These are phyloP conservation scores for Acer negundo DNA, from an alignment of 345 rosid genomes.

Conservation along the genomic window DNA sequence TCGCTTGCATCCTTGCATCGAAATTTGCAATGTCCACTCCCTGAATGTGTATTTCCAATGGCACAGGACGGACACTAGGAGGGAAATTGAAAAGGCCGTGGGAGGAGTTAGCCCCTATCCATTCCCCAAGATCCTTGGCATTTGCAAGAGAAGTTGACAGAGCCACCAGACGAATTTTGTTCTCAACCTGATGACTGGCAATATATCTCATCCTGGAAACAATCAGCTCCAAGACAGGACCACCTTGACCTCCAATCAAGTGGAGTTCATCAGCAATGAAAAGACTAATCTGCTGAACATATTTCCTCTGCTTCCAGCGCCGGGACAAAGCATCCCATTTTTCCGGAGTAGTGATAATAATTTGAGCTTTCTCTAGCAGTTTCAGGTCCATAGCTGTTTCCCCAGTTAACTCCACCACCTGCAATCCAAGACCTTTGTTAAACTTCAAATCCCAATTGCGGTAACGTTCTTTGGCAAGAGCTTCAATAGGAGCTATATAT, in stretches of 20 bases:
- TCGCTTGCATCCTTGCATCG: constrained; percentile 96
- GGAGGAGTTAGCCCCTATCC: constrained; percentile 85
- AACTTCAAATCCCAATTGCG: constrained; percentile 88
- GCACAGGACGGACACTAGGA: constrained; percentile 93
- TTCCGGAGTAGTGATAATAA: constrained; percentile 87
- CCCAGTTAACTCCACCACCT: constrained; percentile 85
- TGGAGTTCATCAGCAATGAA: constrained; percentile 90
- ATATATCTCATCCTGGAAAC: constrained; percentile 95
- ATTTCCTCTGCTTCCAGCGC: constrained; percentile 89
- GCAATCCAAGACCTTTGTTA: constrained; percentile 77
- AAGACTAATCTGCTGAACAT: constrained; percentile 87
- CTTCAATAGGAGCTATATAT: constrained; percentile 89
- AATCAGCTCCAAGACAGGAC: constrained; percentile 86
- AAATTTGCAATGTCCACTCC: constrained; percentile 88
- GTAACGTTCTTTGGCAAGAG: constrained; percentile 78
- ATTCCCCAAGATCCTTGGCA: constrained; percentile 96
- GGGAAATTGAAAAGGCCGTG: constrained; percentile 93
- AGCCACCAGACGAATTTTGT: constrained; percentile 86
- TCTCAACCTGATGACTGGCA: constrained; percentile 66
- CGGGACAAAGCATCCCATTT: constrained; percentile 99
- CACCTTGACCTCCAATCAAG: constrained; percentile 92
- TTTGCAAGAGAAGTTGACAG: constrained; percentile 95
- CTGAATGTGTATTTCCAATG: constrained; percentile 90
- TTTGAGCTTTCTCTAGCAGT: constrained; percentile 83
- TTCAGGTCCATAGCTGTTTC: constrained; percentile 81